Conservation (phyloP, 345 rosid genomes). For the Reutealis trisperma region DNA sequence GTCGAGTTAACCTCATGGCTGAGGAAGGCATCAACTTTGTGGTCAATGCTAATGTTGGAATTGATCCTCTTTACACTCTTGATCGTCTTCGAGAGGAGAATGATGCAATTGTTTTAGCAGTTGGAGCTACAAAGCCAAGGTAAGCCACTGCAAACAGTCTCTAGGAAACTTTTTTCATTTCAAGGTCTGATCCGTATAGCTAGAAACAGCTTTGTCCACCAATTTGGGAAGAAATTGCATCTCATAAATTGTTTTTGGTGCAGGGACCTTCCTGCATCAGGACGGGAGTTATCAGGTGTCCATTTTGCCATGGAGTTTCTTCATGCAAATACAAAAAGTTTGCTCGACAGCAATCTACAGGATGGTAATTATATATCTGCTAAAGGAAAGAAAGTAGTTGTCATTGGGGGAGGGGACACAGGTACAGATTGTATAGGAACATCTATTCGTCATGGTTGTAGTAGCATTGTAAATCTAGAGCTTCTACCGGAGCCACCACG, state of each 20-base stretch:
- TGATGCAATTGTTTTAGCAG: slow-evolving; percentile 86
- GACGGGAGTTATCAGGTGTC: slow-evolving; percentile 85
- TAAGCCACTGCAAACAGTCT: slow-evolving; percentile 15
- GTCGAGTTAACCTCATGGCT: slow-evolving; percentile 92
- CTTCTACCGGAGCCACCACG: slow-evolving; percentile 91
- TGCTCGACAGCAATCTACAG: slow-evolving; percentile 83
- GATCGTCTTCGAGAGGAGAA: slow-evolving; percentile 71
- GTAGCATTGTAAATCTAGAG: slow-evolving; percentile 72
- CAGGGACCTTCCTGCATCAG: slow-evolving; percentile 98
- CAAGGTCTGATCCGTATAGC: not conserved
- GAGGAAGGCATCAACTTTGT: slow-evolving; percentile 85
- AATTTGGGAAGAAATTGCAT: not conserved
- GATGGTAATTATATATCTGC: slow-evolving; percentile 92
- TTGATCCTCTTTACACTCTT: slow-evolving; percentile 71
- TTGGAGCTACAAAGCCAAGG: slow-evolving; percentile 99
- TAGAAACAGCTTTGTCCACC: not conserved
- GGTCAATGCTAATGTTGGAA: slow-evolving; percentile 87
- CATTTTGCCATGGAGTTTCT: slow-evolving; percentile 99
- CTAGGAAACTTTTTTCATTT: not conserved
- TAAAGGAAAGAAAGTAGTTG: slow-evolving; percentile 88
- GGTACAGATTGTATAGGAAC: slow-evolving; percentile 99
- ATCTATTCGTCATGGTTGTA: slow-evolving; percentile 95
- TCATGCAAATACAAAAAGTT: slow-evolving; percentile 91
- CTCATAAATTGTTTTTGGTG: slow-evolving; percentile 18
- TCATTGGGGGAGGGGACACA: slow-evolving; percentile 99